Conservation (phyloP, 1,284 basidiomycete species). For the Leccinum laetum region DNA sequence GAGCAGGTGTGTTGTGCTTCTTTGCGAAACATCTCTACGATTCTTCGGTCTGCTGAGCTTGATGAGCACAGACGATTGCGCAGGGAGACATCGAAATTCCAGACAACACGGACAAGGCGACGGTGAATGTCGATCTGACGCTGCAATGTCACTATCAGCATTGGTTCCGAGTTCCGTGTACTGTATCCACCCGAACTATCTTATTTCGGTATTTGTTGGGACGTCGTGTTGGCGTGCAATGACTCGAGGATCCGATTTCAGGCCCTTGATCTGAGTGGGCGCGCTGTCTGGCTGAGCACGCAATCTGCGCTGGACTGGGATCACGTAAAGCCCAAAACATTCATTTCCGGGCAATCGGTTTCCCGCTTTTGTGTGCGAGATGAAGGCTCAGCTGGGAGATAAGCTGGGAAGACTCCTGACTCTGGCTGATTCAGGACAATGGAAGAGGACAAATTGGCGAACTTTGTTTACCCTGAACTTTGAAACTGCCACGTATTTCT, state of each 20-base stretch:
- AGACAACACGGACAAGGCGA: constrained; percentile 52
- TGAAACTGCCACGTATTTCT: constrained; percentile 8
- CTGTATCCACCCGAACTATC: constrained; percentile 10
- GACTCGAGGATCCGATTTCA: constrained; percentile 5
- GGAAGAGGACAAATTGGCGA: constrained; percentile 18
- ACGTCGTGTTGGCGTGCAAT: constrained; percentile 10
- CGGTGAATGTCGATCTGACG: constrained; percentile 22
- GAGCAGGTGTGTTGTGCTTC: constrained; percentile 46
- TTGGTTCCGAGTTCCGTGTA: constrained; percentile 7
- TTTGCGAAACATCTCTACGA: background rate
- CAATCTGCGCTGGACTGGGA: constrained; percentile 4
- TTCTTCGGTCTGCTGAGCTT: constrained; percentile 3
- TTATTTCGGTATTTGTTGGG: constrained; percentile 31
- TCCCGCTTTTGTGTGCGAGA: constrained; percentile 12
- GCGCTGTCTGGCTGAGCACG: constrained; percentile 10
- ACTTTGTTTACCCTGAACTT: constrained; percentile 19
- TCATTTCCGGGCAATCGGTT: constrained; percentile 20
- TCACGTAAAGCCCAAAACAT: constrained; percentile 15
- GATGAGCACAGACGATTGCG: constrained; percentile 54
- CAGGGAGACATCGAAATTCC: constrained; percentile 76
- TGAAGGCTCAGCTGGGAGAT: constrained; percentile 21
- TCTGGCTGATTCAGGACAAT: background rate
- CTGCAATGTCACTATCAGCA: constrained; percentile 7
- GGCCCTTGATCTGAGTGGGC: constrained; percentile 13
- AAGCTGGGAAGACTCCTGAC: constrained; percentile 25